Conservation (phyloP, 257 asterid species). For the Knoxia roxburghii region DNA sequence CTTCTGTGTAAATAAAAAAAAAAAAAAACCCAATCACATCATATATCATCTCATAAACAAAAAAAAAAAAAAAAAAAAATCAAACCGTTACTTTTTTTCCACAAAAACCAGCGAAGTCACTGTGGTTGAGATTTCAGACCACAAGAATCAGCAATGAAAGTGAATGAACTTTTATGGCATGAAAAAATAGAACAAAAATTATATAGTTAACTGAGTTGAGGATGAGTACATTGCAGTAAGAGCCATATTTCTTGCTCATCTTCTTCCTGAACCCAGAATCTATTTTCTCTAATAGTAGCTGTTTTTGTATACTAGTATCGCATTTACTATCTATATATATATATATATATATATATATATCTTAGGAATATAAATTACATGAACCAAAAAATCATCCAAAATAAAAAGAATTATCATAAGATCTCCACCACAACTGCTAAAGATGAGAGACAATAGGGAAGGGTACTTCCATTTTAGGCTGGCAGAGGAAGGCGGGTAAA, state of each 20-base stretch:
- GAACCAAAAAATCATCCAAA: slow-evolving; percentile 25
- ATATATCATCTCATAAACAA: too few relatives aligned
- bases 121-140: too few relatives aligned
- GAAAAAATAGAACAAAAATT: neutral
- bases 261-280: neutral
- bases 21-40: too few relatives aligned
- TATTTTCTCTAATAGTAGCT: slow-evolving; percentile 2
- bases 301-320: slow-evolving; percentile 12
- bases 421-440: neutral
- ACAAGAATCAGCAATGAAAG: neutral
- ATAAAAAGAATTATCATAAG: slow-evolving; percentile 13
- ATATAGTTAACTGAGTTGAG: neutral
- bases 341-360: neutral
- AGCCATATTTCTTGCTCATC: neutral
- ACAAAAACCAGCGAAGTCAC: too few relatives aligned
- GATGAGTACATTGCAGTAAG: slow-evolving; percentile 21
- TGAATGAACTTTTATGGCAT: too few relatives aligned
- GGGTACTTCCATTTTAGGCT: slow-evolving; percentile 4
- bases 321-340: neutral
- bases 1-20: too few relatives aligned
- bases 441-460: neutral
- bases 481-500: slow-evolving; percentile 12
- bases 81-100: too few relatives aligned
- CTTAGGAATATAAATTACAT: slow-evolving; percentile 17
- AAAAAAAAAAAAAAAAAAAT: too few relatives aligned